Evolutionary conservation across 2,329 filamentous ascomycete species (phyloP), one percentile per base, ranked within the genome.

Genomic region (Verticillium nubilum): DNA sequence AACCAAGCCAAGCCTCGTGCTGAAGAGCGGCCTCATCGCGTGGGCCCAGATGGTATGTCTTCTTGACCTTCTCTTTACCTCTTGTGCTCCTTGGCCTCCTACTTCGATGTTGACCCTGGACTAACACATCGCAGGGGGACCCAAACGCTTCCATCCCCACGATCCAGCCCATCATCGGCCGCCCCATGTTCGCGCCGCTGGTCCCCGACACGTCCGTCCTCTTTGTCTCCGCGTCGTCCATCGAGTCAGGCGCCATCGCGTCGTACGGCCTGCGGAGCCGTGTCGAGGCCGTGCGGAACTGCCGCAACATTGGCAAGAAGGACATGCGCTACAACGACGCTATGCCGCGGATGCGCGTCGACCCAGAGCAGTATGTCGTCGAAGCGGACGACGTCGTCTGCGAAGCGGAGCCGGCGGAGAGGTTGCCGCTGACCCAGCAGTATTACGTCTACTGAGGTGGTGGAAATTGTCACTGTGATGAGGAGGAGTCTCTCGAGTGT

Each of bases 241-340:
- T 96, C 65, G 77, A 82, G 33, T 83, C 79, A 5, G 91, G 91
- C 54, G 78, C 79, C 3, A 83, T 93, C 50, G 79, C 80, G n/a
- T 78, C 78, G 2, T 97, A 97, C 73, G 85, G 84, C 2, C 78
- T 98, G 62, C 83, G 82, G 67, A 96, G 93, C 74, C 85, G 91
- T 54, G 78, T 97, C 64, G 91, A 95, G 76, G 79, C 91, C 3
- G 92, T 97, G 55, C 87, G 82, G 69, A 84, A 84, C 59, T 96
- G 92, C 73, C 81, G 93, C 61, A 83, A 73, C 31, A 82, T 97
- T 52, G 80, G 87, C 52, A 97, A 97, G 81, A 80, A 76, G 67
- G 90, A 97, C 74, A 97, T 97, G 92, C 92, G 91, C 70, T 93
- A 86, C 74, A 97, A 97, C 73, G 86, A 92, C 69, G 75, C 76